A percentile compares a stretch with the other conserved stretches of the same genome.
phyloP scores from a whole-genome alignment of 1,139 yeast species.

The Yamadazyma conglobata region DNA sequence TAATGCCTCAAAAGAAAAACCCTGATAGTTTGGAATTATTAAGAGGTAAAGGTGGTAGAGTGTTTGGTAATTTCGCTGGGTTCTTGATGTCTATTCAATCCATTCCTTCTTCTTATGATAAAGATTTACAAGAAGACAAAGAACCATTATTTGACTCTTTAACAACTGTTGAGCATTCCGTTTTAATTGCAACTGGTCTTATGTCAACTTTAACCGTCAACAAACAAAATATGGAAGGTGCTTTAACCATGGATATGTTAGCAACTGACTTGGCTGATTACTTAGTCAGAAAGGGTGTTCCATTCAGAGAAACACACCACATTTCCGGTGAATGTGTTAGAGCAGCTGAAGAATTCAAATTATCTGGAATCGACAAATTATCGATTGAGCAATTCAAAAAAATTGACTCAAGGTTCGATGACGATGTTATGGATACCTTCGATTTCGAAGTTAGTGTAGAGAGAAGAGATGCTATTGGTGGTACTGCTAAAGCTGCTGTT shows the following conservation, averaged over 20 bases:
- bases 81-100: constrained; percentile 94
- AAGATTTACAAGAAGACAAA: constrained; percentile 98
- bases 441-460: constrained; percentile 93
- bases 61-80: constrained; percentile 91
- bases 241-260: constrained; percentile 97
- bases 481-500: constrained; percentile 92
- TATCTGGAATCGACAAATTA: constrained; percentile 80
- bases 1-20: constrained; percentile 99
- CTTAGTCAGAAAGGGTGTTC: constrained; percentile 95
- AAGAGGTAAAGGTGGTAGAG: constrained; percentile 97
- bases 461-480: constrained; percentile 95
- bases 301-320: constrained; percentile 98
- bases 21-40: constrained; percentile 93
- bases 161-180: constrained; percentile 88
- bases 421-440: constrained; percentile 79
- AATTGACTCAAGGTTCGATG: constrained; percentile 76
- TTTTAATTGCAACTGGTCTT: constrained; percentile 93
- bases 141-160: constrained; percentile 94
- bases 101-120: constrained; percentile 94
- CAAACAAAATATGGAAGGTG: constrained; percentile 72
- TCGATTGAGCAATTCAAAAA: constrained; percentile 69
- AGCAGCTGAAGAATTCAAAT: constrained; percentile 70
- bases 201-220: constrained; percentile 77
- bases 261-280: constrained; percentile 98
- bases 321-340: constrained; percentile 97